phyloP scores from a whole-genome alignment of 2,329 filamentous ascomycete genomes.

The Bipolaris victoriae region DNA sequence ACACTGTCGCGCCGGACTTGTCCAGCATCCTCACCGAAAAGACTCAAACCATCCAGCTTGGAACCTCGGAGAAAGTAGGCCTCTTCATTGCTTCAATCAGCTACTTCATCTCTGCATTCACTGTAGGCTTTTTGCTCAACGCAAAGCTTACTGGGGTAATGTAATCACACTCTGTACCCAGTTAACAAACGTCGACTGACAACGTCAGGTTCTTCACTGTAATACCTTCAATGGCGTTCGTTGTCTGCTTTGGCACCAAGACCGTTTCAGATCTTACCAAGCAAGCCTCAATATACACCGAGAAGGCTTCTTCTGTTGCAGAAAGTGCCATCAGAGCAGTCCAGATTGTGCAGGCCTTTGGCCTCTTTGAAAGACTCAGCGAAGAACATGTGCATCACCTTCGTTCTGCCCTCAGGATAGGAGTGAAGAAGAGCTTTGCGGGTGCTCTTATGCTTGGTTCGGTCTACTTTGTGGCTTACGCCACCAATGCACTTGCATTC shows the following conservation, averaged over 20 bases:
- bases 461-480: slow-evolving; percentile 55
- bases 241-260: slow-evolving; percentile 53
- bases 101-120: slow-evolving; percentile 55
- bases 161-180: slow-evolving; percentile 17
- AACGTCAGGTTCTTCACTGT: slow-evolving; percentile 49
- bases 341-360: slow-evolving; percentile 58
- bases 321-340: slow-evolving; percentile 56
- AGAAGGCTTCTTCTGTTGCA: slow-evolving; percentile 53
- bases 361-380: slow-evolving; percentile 50
- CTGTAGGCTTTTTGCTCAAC: slow-evolving; percentile 54
- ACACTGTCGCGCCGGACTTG: slow-evolving; percentile 57
- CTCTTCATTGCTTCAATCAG: slow-evolving; percentile 55
- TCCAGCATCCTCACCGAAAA: slow-evolving; percentile 55
- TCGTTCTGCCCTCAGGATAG: slow-evolving; percentile 43
- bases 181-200: slow-evolving; percentile 7
- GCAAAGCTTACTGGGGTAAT: slow-evolving; percentile 52
- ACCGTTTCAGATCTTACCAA: slow-evolving; percentile 51
- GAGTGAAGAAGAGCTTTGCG: slow-evolving; percentile 50
- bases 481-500: slow-evolving; percentile 55
- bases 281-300: slow-evolving; percentile 46
- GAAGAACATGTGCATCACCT: slow-evolving; percentile 47
- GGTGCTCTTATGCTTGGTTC: slow-evolving; percentile 52
- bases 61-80: slow-evolving; percentile 56
- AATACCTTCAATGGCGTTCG: slow-evolving; percentile 56
- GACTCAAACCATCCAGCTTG: slow-evolving; percentile 54